Conservation (phyloP, 768 basidiomycete species). For the Ramaria rubella region DNA sequence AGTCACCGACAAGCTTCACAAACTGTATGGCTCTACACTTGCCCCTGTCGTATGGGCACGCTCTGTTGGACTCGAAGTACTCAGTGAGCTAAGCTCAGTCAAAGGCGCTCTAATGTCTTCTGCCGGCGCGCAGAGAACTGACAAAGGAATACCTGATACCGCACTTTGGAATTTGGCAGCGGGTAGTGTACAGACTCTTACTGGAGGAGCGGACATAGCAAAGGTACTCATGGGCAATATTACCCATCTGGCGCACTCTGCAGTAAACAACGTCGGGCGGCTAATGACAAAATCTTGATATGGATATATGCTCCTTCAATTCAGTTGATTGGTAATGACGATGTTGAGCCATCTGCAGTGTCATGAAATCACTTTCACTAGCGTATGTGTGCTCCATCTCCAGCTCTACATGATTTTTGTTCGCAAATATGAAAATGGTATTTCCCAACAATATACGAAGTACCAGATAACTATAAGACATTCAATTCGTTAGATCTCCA, state of each 20-base stretch:
- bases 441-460: no score
- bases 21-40: slow-evolving; percentile 65
- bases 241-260: not conserved
- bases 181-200: not conserved
- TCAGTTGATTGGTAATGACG: no score
- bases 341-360: no score
- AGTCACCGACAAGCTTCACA: slow-evolving; percentile 84
- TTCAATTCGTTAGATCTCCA: no score
- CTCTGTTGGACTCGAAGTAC: slow-evolving; percentile 78
- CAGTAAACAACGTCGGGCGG: not conserved
- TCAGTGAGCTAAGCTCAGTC: slow-evolving; percentile 81
- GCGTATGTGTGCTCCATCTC: no score
- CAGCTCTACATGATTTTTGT: no score
- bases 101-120: slow-evolving; percentile 81
- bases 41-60: slow-evolving; percentile 80
- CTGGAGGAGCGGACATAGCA: not conserved
- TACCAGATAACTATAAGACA: no score
- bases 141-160: not conserved
- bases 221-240: not conserved
- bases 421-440: no score
- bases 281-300: not conserved
- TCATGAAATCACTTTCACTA: no score
- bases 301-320: not conserved
- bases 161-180: not conserved
- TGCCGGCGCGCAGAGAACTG: slow-evolving; percentile 46